These are phyloP conservation scores for Monilinia laxa DNA, from an alignment of 2,329 filamentous ascomycete genomes.

Conservation along the genomic window DNA sequence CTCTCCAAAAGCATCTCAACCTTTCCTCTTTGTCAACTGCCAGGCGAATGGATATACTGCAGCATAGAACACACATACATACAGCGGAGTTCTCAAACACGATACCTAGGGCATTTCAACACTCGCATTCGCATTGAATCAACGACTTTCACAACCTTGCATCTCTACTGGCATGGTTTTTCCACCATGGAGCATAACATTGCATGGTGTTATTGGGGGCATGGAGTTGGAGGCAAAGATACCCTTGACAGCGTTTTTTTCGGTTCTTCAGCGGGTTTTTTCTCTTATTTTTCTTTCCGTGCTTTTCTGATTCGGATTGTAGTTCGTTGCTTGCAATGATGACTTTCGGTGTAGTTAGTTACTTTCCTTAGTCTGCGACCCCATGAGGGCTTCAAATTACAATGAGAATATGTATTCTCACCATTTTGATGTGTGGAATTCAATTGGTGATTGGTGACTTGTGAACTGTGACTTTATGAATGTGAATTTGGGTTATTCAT, in stretches of 20 bases:
- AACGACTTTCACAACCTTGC: background rate
- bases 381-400: background rate
- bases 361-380: background rate
- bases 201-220: background rate
- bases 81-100: slow-evolving; percentile 2
- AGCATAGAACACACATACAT: background rate
- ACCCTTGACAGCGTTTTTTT: slow-evolving; percentile 3
- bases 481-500: background rate
- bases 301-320: background rate
- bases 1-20: background rate
- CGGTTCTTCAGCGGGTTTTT: background rate
- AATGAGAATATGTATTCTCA: slow-evolving; percentile 3
- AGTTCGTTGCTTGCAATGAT: slow-evolving; percentile 1
- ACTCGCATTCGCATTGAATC: background rate
- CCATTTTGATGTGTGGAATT: background rate
- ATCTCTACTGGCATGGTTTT: slow-evolving; percentile 3
- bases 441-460: background rate
- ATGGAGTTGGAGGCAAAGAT: slow-evolving; percentile 12
- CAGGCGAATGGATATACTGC: background rate
- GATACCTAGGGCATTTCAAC: background rate
- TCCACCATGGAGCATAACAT: background rate
- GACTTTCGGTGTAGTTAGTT: background rate
- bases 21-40: background rate
- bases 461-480: background rate
- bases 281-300: background rate